Conservation (phyloP, 1,139 yeast genomes). For the Candida sp. region DNA sequence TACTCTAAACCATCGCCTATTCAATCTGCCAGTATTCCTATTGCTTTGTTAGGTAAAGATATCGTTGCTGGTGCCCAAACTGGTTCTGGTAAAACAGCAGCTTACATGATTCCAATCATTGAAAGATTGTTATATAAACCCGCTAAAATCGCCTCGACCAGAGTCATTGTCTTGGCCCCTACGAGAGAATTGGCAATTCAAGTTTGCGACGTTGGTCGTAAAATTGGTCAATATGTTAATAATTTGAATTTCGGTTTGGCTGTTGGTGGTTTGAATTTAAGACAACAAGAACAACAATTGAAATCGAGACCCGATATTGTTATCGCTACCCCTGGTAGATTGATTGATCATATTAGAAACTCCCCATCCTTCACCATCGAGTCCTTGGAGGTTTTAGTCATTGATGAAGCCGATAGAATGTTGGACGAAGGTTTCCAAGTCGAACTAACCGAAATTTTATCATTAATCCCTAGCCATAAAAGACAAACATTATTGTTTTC, state of each 20-base stretch:
- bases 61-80: conserved; percentile 99
- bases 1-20: conserved; percentile 89
- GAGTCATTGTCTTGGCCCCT: conserved; percentile 89
- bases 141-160: conserved; percentile 75
- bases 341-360: conserved; percentile 94
- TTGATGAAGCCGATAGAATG: conserved; percentile 99
- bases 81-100: conserved; percentile 99
- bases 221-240: conserved; percentile 71
- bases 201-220: conserved; percentile 89
- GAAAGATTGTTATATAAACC: conserved; percentile 92
- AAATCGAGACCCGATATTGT: conserved; percentile 93
- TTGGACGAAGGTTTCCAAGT: conserved; percentile 97
- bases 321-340: conserved; percentile 97
- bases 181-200: conserved; percentile 98
- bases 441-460: conserved; percentile 86
- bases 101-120: conserved; percentile 92
- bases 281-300: conserved; percentile 93
- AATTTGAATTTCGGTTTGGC: conserved; percentile 86
- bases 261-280: conserved; percentile 93
- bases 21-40: conserved; percentile 91
- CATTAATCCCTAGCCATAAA: conserved; percentile 75
- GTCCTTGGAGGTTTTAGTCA: conserved; percentile 83
- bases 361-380: conserved; percentile 93
- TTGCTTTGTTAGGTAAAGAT: conserved; percentile 89
- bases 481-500: conserved; percentile 94